Percentiles rank a stretch among this genome's conserved stretches.
phyloP scores from a whole-genome alignment of 495 filamentous ascomycete genomes.

The Penicillium paradoxum region DNA sequence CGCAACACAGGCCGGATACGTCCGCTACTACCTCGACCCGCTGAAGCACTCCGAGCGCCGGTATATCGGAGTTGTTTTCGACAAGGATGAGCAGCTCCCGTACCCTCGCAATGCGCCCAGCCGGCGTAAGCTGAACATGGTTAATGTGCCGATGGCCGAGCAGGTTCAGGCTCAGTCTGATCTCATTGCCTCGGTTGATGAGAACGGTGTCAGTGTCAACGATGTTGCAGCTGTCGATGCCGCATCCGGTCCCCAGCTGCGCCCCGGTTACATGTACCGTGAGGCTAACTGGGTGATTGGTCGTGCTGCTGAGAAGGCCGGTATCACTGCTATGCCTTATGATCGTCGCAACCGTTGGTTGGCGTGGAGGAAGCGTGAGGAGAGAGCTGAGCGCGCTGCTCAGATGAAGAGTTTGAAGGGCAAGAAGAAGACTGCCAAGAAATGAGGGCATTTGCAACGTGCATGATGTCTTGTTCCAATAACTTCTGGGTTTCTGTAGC shows the following conservation, averaged over 20 bases:
- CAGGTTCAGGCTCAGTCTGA: slow-evolving; percentile 30
- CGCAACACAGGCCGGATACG: slow-evolving; percentile 76
- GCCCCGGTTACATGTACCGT: slow-evolving; percentile 72
- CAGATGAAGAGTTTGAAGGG: slow-evolving; percentile 56
- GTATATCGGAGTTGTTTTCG: slow-evolving; percentile 88
- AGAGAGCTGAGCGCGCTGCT: slow-evolving; percentile 47
- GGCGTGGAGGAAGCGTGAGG: slow-evolving; percentile 57
- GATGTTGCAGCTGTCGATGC: slow-evolving; percentile 31
- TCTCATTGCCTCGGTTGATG: slow-evolving; percentile 29
- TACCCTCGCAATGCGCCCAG: slow-evolving; percentile 59
- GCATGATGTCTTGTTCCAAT: slow-evolving; percentile 20
- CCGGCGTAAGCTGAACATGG: slow-evolving; percentile 66
- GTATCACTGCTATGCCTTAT: slow-evolving; percentile 47
- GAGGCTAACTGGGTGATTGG: slow-evolving; percentile 86
- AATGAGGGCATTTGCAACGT: slow-evolving; percentile 23
- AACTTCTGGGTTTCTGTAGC: slow-evolving; percentile 26
- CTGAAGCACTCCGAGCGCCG: slow-evolving; percentile 69
- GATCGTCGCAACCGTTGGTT: slow-evolving; percentile 54
- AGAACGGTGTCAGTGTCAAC: slow-evolving; percentile 29
- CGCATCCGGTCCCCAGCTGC: slow-evolving; percentile 46
- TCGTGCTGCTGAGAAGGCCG: slow-evolving; percentile 54
- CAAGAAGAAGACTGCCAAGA: slow-evolving; percentile 46
- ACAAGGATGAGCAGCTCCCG: slow-evolving; percentile 65
- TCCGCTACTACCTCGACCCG: slow-evolving; percentile 93
- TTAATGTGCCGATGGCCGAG: slow-evolving; percentile 45